These are phyloP conservation scores for Ganoderma lucidum DNA, from an alignment of 1,284 basidiomycete genomes.

Conservation along the genomic window DNA sequence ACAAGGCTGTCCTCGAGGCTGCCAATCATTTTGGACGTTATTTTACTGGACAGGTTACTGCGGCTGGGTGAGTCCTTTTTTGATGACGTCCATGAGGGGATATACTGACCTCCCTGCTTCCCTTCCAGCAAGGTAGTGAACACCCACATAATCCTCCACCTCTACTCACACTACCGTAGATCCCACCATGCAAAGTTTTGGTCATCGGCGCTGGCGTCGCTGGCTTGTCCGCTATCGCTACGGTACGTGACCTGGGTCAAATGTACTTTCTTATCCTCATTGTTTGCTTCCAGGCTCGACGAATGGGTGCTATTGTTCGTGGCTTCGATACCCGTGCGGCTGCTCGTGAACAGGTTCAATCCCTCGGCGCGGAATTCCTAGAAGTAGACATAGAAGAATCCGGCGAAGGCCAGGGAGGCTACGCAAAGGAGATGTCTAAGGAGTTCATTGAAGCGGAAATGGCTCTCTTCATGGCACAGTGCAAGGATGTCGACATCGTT, in stretches of 20 bases:
- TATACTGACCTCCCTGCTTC: neutral
- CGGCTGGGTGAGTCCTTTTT: conserved; percentile 70
- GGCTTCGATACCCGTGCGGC: conserved; percentile 87
- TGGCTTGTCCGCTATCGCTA: conserved; percentile 85
- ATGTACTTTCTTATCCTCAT: neutral
- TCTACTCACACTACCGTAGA: conserved; percentile 49
- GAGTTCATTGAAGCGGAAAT: conserved; percentile 90
- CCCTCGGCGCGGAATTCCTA: conserved; percentile 86
- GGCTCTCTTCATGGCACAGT: conserved; percentile 86
- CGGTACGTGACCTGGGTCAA: conserved; percentile 53
- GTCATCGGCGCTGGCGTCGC: conserved; percentile 90
- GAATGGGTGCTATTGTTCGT: conserved; percentile 86
- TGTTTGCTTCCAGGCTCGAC: conserved; percentile 60
- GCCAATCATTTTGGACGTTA: conserved; percentile 88
- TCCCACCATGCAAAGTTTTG: conserved; percentile 85
- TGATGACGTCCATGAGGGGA: neutral
- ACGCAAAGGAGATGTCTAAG: conserved; percentile 92
- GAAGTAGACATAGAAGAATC: conserved; percentile 83
- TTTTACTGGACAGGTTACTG: conserved; percentile 88
- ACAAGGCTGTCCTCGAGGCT: conserved; percentile 88
- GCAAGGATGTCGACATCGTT: conserved; percentile 87
- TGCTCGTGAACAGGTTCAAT: conserved; percentile 87
- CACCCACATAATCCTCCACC: neutral
- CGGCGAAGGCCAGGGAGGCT: conserved; percentile 81
- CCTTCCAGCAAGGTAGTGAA: conserved; percentile 29